Conservation (phyloP, 768 basidiomycete species). For the Cubamyces lactineus region DNA sequence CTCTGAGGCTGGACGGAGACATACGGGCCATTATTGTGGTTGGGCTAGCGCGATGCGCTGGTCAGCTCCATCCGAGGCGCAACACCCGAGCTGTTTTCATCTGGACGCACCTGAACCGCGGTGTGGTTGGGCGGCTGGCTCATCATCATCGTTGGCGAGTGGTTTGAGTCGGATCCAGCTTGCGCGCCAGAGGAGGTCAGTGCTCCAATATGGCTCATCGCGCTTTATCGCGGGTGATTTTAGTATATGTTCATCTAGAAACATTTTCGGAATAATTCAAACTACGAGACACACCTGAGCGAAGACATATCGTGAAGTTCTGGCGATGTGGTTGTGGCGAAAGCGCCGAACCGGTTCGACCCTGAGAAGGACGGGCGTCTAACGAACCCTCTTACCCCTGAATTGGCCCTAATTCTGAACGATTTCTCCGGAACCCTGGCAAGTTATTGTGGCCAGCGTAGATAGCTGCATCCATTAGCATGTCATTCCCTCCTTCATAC, state of each 20-base stretch:
- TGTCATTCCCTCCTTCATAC: too few species aligned
- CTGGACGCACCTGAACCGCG: slow-evolving; percentile 21
- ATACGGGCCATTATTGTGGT: slow-evolving; percentile 13
- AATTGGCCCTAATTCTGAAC: too few species aligned
- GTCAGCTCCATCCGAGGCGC: background rate
- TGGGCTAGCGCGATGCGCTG: slow-evolving; percentile 10
- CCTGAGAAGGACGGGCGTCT: slow-evolving; percentile 1
- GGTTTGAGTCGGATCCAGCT: slow-evolving; percentile 18
- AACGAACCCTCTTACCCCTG: too few species aligned
- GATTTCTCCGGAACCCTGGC: too few species aligned
- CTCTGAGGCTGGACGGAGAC: slow-evolving; percentile 14
- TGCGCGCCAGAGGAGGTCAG: slow-evolving; percentile 1
- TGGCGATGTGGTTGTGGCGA: slow-evolving; percentile 16
- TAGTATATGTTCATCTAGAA: too few species aligned
- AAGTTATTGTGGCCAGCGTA: too few species aligned
- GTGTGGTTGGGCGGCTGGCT: slow-evolving; percentile 24
- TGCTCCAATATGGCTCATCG: slow-evolving; percentile 18
- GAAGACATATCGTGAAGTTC: slow-evolving; percentile 15
- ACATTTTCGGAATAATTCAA: background rate
- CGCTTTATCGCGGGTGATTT: background rate
- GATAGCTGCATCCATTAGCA: too few species aligned
- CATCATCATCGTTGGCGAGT: slow-evolving; percentile 20
- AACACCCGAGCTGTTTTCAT: background rate
- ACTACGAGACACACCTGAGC: slow-evolving; percentile 9
- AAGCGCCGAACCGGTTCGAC: slow-evolving; percentile 28